phyloP scores from a whole-genome alignment of 805 yeast species.

The Diddensiella transvaalensis region DNA sequence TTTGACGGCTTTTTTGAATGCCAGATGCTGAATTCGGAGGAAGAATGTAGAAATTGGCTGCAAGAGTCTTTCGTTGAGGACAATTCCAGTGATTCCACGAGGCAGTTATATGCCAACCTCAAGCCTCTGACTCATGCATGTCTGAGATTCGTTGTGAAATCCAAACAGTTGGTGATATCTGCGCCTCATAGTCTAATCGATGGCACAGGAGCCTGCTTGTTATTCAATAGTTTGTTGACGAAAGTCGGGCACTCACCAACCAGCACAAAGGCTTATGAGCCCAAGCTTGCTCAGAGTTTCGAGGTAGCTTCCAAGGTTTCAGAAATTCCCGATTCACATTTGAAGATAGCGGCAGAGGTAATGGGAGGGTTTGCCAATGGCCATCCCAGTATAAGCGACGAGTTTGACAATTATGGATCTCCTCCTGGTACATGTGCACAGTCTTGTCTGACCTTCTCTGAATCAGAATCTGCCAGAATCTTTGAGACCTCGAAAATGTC shows the following conservation, averaged over 20 bases:
- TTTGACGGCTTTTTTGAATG: neutral
- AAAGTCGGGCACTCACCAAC: neutral
- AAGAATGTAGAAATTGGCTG: neutral
- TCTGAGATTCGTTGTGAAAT: slow-evolving; percentile 2
- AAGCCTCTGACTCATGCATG: neutral
- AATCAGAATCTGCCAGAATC: slow-evolving; percentile 5
- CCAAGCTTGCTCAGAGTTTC: neutral
- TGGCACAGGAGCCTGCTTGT: slow-evolving; percentile 4
- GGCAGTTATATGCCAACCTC: neutral
- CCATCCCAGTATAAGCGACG: slow-evolving; percentile 5
- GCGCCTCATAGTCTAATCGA: slow-evolving; percentile 7
- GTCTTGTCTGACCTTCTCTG: neutral
- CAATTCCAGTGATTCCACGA: neutral
- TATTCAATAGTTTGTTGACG: slow-evolving; percentile 1
- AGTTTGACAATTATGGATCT: neutral
- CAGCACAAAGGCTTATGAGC: neutral
- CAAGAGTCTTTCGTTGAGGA: neutral
- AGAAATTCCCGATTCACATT: neutral
- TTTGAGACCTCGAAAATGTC: slow-evolving; percentile 1
- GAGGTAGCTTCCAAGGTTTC: neutral
- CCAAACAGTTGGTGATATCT: slow-evolving; percentile 2
- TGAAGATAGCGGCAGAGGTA: neutral
- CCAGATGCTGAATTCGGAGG: neutral
- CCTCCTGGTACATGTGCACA: slow-evolving; percentile 4
- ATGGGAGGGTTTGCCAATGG: neutral